A percentile compares a stretch with the other conserved stretches of the same genome.
Evolutionary conservation across 768 basidiomycete species (phyloP).

Genomic region (Fomitopsis serialis): DNA sequence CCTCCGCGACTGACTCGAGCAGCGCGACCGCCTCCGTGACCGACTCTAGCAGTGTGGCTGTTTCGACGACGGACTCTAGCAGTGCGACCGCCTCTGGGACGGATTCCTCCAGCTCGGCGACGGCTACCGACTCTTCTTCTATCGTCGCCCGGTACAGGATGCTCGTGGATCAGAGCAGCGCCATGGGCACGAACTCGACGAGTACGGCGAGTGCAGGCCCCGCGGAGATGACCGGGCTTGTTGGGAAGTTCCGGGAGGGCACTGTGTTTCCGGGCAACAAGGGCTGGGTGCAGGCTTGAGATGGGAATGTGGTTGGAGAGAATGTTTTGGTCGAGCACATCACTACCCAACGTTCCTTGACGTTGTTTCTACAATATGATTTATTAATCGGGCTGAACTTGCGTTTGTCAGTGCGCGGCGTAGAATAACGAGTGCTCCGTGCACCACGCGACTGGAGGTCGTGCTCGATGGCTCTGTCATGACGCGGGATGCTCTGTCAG

Average conservation of each 20-base stretch:
- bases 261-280: background rate
- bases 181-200: constrained; percentile 3
- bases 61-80: background rate
- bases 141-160: constrained; percentile 15
- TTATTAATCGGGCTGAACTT: too few relatives aligned
- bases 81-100: background rate
- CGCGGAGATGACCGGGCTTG: constrained; percentile 30
- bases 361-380: too few relatives aligned
- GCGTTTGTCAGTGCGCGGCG: too few relatives aligned
- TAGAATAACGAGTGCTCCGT: too few relatives aligned
- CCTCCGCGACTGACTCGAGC: background rate
- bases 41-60: background rate
- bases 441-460: too few relatives aligned
- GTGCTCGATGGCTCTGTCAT: too few relatives aligned
- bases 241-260: constrained; percentile 32
- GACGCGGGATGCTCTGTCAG: too few relatives aligned
- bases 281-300: too few relatives aligned
- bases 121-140: background rate
- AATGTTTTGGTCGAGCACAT: background rate
- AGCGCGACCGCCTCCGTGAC: background rate
- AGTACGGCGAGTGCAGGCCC: constrained; percentile 15
- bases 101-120: background rate
- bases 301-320: background rate
- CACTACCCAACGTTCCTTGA: too few relatives aligned
- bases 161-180: constrained; percentile 5